phyloP scores from a whole-genome alignment of 108 stramenopile species.

The Tribonema minus region DNA sequence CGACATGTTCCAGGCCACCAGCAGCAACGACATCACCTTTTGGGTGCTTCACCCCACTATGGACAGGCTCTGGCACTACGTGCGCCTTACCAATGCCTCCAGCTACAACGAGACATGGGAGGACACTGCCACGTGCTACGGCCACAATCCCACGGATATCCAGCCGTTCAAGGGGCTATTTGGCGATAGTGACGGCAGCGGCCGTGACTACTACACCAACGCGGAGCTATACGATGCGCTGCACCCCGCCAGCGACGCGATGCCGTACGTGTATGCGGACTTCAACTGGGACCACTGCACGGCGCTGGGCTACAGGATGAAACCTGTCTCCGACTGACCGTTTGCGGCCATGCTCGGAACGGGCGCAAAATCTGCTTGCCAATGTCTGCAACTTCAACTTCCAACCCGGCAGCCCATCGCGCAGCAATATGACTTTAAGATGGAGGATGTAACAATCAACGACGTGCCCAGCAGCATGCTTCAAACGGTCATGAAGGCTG shows the following conservation, averaged over 20 bases:
- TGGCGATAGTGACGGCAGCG: neutral
- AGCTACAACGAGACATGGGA: constrained; percentile 30
- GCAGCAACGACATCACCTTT: constrained; percentile 43
- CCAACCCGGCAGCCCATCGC: no score
- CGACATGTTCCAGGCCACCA: constrained; percentile 46
- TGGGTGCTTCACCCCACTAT: constrained; percentile 49
- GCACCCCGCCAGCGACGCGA: constrained; percentile 7
- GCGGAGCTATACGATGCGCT: constrained; percentile 17
- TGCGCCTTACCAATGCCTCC: neutral
- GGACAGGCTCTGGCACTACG: constrained; percentile 36
- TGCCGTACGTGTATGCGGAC: constrained; percentile 42
- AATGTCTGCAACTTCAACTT: no score
- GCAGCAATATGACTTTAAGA: no score
- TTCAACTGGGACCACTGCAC: constrained; percentile 37
- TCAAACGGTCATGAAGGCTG: no score
- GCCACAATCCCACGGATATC: constrained; percentile 29
- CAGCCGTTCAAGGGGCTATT: constrained; percentile 22
- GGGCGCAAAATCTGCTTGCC: no score
- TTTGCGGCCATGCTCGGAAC: no score
- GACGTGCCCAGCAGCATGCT: no score
- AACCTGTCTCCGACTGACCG: no score
- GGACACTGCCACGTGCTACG: constrained; percentile 9
- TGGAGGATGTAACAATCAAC: no score
- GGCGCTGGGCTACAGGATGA: no score
- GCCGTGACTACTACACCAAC: constrained; percentile 21